Percentiles rank a stretch among this genome's conserved stretches.
Evolutionary conservation across 2,329 filamentous ascomycete genomes (phyloP).

Genomic region (Fusarium oxysporum): DNA sequence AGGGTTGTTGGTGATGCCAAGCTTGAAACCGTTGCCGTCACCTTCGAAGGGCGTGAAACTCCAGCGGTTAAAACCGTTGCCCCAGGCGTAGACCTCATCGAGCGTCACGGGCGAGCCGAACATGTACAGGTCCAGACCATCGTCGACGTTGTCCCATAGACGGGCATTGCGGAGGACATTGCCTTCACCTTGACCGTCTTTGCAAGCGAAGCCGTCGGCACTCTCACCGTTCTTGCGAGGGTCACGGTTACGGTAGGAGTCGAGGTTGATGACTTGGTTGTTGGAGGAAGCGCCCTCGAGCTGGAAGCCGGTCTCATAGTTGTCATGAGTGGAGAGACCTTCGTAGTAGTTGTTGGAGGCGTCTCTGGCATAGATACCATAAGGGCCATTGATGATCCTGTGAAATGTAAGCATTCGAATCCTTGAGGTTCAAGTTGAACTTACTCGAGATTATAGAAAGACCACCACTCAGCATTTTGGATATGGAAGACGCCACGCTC

Average conservation of each 20-base stretch:
- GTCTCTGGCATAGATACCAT: conserved; percentile 52
- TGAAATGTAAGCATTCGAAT: accelerated
- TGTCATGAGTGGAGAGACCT: conserved; percentile 52
- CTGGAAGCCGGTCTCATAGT: conserved; percentile 55
- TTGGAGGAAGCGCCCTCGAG: conserved; percentile 49
- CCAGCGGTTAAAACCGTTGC: conserved; percentile 61
- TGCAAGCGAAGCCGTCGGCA: conserved; percentile 62
- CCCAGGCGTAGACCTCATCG: conserved; percentile 58
- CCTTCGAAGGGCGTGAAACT: conserved; percentile 56
- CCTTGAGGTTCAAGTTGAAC: accelerated
- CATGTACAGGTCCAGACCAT: conserved; percentile 51
- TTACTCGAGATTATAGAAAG: conserved; percentile 54
- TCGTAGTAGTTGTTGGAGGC: conserved; percentile 53
- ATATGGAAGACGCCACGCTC: conserved; percentile 62
- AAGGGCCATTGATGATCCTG: conserved; percentile 52
- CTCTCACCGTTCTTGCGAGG: conserved; percentile 64
- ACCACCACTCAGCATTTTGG: conserved; percentile 57
- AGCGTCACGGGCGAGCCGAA: conserved; percentile 58
- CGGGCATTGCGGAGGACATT: conserved; percentile 59
- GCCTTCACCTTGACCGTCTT: conserved; percentile 59
- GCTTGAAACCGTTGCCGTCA: conserved; percentile 62
- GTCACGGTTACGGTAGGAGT: conserved; percentile 59
- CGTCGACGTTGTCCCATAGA: conserved; percentile 64
- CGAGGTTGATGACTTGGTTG: conserved; percentile 56
- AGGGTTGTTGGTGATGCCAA: conserved; percentile 52